A percentile compares a stretch with the other conserved stretches of the same genome.
Conservation (phyloP, 441 rosid species). For the Eugenia klotzschiana region DNA sequence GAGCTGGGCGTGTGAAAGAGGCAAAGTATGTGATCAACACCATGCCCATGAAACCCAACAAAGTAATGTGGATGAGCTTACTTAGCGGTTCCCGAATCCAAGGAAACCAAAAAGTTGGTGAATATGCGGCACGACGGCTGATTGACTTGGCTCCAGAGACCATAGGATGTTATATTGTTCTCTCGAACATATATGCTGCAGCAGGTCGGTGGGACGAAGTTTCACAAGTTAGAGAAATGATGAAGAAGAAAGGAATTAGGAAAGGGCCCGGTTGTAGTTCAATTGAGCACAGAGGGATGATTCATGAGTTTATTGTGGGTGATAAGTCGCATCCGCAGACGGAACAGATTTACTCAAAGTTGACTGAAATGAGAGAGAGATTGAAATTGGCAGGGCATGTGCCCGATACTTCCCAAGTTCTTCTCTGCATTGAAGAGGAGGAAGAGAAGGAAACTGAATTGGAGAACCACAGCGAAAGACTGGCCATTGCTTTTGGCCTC, state of each 20-base stretch:
- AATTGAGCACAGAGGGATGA: constrained; percentile 25
- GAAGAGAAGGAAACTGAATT: constrained; percentile 34
- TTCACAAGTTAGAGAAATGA: constrained; percentile 30
- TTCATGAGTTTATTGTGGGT: constrained; percentile 33
- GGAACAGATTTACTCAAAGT: constrained; percentile 16
- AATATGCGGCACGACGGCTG: constrained; percentile 28
- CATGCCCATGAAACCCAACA: constrained; percentile 32
- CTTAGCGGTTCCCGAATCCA: constrained; percentile 27
- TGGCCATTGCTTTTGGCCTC: constrained; percentile 45
- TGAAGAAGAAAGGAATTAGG: constrained; percentile 31
- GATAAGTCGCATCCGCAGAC: constrained; percentile 32
- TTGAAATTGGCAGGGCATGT: constrained; percentile 26
- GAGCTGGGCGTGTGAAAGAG: constrained; percentile 32
- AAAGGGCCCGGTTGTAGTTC: constrained; percentile 41
- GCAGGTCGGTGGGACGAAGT: constrained; percentile 33
- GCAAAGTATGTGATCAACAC: constrained; percentile 20
- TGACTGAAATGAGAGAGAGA: constrained; percentile 30
- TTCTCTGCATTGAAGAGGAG: constrained; percentile 23
- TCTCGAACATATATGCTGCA: constrained; percentile 36
- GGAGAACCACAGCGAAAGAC: constrained; percentile 38
- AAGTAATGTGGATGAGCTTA: constrained; percentile 35
- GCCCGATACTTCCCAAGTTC: constrained; percentile 31
- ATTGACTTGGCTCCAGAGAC: constrained; percentile 25
- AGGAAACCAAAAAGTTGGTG: constrained; percentile 19
- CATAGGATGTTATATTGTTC: constrained; percentile 19